phyloP scores from a whole-genome alignment of 2,329 filamentous ascomycete species.

The Trichoderma harzianum region DNA sequence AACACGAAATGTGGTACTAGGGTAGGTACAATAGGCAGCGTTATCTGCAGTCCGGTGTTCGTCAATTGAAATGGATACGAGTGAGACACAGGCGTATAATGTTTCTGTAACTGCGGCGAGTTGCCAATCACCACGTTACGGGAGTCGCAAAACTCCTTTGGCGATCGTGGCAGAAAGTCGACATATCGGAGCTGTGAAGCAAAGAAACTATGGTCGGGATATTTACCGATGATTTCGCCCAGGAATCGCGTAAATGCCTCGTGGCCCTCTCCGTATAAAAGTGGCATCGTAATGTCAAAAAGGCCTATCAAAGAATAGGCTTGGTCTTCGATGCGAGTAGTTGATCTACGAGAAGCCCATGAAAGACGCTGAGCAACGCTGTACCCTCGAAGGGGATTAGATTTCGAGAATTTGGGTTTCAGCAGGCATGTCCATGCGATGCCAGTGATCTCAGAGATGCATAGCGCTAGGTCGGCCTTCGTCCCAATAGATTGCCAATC shows the following conservation, averaged over 20 bases:
- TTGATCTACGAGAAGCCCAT: slow-evolving; percentile 28
- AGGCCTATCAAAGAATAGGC: slow-evolving; percentile 22
- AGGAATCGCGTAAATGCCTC: slow-evolving; percentile 16
- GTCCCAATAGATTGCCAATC: slow-evolving; percentile 4
- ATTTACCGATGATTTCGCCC: not conserved
- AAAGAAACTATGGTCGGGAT: slow-evolving; percentile 4
- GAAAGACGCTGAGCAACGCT: slow-evolving; percentile 26
- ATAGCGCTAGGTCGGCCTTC: not conserved
- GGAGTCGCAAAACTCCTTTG: slow-evolving; percentile 4
- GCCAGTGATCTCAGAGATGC: slow-evolving; percentile 10
- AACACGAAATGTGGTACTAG: slow-evolving; percentile 7
- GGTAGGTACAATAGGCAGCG: slow-evolving; percentile 7
- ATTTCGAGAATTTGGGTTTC: not conserved
- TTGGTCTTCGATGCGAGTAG: slow-evolving; percentile 23
- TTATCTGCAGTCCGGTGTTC: not conserved
- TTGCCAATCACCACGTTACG: not conserved
- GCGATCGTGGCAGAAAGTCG: slow-evolving; percentile 10
- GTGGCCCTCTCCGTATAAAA: slow-evolving; percentile 21
- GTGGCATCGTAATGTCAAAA: slow-evolving; percentile 21
- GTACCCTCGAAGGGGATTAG: slow-evolving; percentile 6
- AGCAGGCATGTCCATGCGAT: slow-evolving; percentile 12
- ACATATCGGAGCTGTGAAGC: slow-evolving; percentile 5
- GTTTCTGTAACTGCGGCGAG: not conserved
- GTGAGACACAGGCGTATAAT: not conserved
- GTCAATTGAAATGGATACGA: slow-evolving; percentile 10